Conservation (phyloP, 73 alveolate genomes). For the Stentor coeruleus region DNA sequence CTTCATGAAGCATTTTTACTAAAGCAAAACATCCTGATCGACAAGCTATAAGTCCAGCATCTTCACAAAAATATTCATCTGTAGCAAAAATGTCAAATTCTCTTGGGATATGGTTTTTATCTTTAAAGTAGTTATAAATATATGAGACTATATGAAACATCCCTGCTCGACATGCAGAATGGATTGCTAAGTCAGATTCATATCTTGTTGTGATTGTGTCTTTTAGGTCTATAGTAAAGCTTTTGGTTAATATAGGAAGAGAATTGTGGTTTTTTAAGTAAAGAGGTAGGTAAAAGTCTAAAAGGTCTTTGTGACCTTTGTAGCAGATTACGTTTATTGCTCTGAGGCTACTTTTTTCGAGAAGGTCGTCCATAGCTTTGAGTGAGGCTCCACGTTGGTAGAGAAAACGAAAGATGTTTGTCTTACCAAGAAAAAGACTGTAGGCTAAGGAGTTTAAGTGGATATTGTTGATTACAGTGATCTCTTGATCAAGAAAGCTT, state of each 20-base stretch:
- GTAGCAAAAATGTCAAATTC: neutral
- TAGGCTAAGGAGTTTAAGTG: constrained; percentile 2
- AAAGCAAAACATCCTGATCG: neutral
- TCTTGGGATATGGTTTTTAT: neutral
- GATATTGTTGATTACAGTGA: too few species aligned
- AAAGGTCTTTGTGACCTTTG: neutral
- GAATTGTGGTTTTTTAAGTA: neutral
- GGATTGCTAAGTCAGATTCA: neutral
- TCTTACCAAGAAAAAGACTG: neutral
- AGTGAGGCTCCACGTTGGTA: neutral
- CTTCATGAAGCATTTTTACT: neutral
- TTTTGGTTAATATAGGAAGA: neutral
- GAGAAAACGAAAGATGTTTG: neutral
- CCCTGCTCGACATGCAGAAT: neutral
- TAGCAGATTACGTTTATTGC: neutral
- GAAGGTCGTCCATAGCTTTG: neutral
- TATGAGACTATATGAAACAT: neutral
- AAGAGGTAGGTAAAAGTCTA: neutral
- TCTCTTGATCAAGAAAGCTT: too few species aligned
- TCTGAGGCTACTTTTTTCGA: neutral
- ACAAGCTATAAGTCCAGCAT: constrained; percentile 17
- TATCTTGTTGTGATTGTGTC: too few species aligned
- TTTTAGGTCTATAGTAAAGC: neutral
- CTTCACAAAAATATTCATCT: neutral
- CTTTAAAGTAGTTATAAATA: neutral